phyloP scores from a whole-genome alignment of 2,329 filamentous ascomycete genomes.

The Teratosphaeria pseudoeucalypti region DNA sequence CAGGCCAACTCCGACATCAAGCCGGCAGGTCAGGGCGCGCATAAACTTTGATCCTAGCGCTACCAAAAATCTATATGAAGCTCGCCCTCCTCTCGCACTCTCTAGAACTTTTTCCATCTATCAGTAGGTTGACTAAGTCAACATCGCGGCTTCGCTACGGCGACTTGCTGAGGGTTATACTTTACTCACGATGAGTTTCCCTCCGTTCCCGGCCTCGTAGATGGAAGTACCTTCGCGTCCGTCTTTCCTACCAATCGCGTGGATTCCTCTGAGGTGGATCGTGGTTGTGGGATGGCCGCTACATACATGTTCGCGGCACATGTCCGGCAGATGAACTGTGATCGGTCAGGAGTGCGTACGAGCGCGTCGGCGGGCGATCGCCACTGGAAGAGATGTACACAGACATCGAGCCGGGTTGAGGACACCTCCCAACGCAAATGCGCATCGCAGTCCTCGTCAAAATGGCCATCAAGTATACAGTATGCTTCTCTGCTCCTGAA shows the following conservation, averaged over 20 bases:
- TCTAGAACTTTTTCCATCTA: background rate
- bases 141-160: slow-evolving; percentile 15
- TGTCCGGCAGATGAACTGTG: background rate
- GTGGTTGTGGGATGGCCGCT: slow-evolving; percentile 17
- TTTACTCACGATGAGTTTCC: slow-evolving; percentile 11
- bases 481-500: no score
- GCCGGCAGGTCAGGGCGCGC: no score
- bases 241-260: slow-evolving; percentile 16
- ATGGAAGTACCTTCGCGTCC: slow-evolving; percentile 9
- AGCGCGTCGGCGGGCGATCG: background rate
- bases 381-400: no score
- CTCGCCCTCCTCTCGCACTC: slow-evolving; percentile 3
- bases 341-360: background rate
- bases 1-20: background rate
- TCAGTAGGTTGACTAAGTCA: slow-evolving; percentile 17
- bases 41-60: background rate
- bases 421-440: no score
- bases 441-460: no score
- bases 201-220: slow-evolving; percentile 21
- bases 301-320: slow-evolving; percentile 3
- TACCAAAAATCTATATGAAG: background rate
- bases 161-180: slow-evolving; percentile 18
- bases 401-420: no score
- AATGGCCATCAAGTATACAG: no score
- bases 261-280: slow-evolving; percentile 11